These are phyloP conservation scores for Trichoderma koningii DNA, from an alignment of 2,329 filamentous ascomycete genomes.

Conservation along the genomic window DNA sequence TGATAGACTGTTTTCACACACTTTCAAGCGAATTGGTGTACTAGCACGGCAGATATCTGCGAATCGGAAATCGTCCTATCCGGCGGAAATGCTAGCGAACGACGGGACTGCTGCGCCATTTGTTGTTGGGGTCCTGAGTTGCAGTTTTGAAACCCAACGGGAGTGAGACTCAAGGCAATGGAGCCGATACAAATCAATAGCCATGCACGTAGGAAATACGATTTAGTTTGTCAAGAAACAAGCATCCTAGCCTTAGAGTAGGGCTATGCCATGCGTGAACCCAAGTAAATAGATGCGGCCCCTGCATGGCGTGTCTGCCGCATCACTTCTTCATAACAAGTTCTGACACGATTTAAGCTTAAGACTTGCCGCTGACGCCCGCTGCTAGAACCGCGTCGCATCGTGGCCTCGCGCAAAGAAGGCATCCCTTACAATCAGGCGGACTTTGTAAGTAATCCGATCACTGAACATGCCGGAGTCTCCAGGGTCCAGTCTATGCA, in stretches of 20 bases:
- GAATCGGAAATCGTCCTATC: not conserved
- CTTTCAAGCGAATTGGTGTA: not conserved
- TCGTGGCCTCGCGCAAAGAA: not conserved
- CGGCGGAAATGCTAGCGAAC: not conserved
- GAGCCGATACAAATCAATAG: too few relatives aligned
- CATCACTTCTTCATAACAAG: not conserved
- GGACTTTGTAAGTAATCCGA: too few relatives aligned
- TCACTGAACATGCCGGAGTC: too few relatives aligned
- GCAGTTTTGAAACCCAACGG: not conserved
- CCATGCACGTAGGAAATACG: too few relatives aligned
- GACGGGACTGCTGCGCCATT: not conserved
- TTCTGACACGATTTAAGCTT: slow-evolving; percentile 3
- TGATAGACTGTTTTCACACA: not conserved
- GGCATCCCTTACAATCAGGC: too few relatives aligned
- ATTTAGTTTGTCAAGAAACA: too few relatives aligned
- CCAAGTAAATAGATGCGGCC: too few relatives aligned
- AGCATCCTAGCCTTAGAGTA: too few relatives aligned
- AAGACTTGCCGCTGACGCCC: not conserved
- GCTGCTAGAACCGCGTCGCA: not conserved
- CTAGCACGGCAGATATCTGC: not conserved
- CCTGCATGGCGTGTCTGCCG: too few relatives aligned
- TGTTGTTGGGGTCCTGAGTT: too few relatives aligned
- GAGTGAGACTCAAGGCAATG: not conserved
- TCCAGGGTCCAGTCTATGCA: too few relatives aligned
- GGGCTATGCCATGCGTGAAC: too few relatives aligned